Evolutionary conservation across 75 land plant species (phyloP), one percentile per base, ranked within the genome.

Genomic region (Pseudotsuga menziesii): DNA sequence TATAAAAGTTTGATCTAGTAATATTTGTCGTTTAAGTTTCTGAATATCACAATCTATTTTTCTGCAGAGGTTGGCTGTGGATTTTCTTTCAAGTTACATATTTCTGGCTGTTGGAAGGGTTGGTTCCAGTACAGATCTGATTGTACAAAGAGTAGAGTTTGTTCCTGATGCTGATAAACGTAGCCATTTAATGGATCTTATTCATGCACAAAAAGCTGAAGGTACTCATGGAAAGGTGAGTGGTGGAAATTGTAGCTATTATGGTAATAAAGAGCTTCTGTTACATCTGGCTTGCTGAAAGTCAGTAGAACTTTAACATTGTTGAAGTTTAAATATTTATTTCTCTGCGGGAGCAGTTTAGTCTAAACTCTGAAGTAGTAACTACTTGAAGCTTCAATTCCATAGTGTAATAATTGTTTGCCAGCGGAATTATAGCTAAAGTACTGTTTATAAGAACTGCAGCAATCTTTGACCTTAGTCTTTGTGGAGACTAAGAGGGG

Each of bases 401-500:
- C 0, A 9, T 26, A 4, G 19, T 32, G 72, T 19, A 67, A 23
- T 35, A 36, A 75, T 16, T 54, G 60, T 7, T 19, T 56, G 23
- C 20, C 55, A 48, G 2, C 25, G 17, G 15, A 20, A 20, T 58
- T 6, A 55, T 35, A 36, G n/a, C 70, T 35, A 61, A 54, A 57
- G 9, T 35, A 67, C 19, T 63, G 14, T 54, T 4, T 20, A 7
- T 15, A 59, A 60, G 54, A 16, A 25, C 6, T 78, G 80, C 92
- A 96, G 98, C 94, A 88, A 80, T 74, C 92, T 54, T 76, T 96
- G 61, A 96, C 94, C 25, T 73, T 96, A 27, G 98, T 97, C 15
- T 97, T 97, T 83, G 99, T 97, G 77, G 99, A 94, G 89, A 97
- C 99, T 39, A 97, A 97, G 81, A 88, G 80, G 77, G 99, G 99